Base-by-base conservation (phyloP, 306 rosid genomes). In the Sindora glabra region DNA sequence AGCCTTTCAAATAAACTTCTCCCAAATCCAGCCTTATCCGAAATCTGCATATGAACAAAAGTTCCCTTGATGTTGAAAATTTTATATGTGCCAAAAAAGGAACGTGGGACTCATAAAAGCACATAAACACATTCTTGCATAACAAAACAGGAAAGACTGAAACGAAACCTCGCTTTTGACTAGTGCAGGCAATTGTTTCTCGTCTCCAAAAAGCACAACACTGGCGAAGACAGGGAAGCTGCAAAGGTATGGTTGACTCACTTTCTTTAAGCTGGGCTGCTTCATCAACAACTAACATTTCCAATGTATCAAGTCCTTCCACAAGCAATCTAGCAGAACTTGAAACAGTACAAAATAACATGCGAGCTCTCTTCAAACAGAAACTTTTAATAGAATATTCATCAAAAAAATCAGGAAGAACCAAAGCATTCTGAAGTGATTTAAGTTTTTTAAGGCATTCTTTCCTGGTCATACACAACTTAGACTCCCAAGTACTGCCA, bases 201-300 rank as follows among this genome's bases (percentile, higher is more conserved):
- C 78, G 18, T 75, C 85, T 41, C 85, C 85, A 33, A 75, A 30
- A 24, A 79, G 74, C 22, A 79, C 62, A 57, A 56, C 69, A 66
- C n/a, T 74, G 77, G 15, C 53, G 72, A 64, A 79, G 63, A 33
- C 72, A 41, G 0, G 77, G 77, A 17, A 70, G 72, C 49, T 70
- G 83, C 51, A 74, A 47, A 37, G 77, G 80, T 48, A 78, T 74
- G 13, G 36, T 50, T 37, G 80, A 61, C 47, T 78, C 80, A 49
- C 80, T 69, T 62, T 78, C 83, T 70, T 74, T 78, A 38, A 79
- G 74, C 63, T 70, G 77, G 34, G 80, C 83, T 11, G 75, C 83
- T 70, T 79, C 84, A 66, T 79, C 85, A 39, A 79, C 49, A 56
- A 79, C 56, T 36, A 75, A 68, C 65, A 71, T 18, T 48, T 75